Evolutionary conservation across 257 asterid genomes (phyloP), one percentile per base, ranked within the genome.

Genomic region (Primulina tabacum): DNA sequence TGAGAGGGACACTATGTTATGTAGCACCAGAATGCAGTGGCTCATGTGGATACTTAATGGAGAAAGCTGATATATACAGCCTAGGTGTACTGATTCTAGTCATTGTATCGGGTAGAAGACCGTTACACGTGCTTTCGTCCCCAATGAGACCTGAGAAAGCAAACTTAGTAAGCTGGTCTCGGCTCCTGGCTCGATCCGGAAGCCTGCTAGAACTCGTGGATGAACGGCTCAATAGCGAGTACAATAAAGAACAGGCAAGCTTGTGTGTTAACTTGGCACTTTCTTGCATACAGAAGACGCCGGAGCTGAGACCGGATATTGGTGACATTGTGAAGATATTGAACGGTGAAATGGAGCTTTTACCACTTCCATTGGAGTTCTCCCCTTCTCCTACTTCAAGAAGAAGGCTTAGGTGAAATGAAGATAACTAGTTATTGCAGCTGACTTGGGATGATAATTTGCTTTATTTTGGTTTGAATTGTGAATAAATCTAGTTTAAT

Each of bases 61-160:
- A 94, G 75, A 94, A 91, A 60, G 84, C 93, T 2, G 99, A 94
- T 32, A 86, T 94, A 55, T 94, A 94, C 77, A 94, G 99, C 72
- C 72, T 94, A 0, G 99, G 99, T 0, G 99, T 94, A 37, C 30
- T 94, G 78, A 82, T 94, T 60, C 93, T 94, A 7, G 99, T 94
- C 24, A 82, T 86, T 7, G 71, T 91, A 26, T 91, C 99, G 0
- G 99, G 99, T 57, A 84, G 99, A 61, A 78, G 99, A 83, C 99
- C 99, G 4, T 59, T 94, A 69, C 97, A 94, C 65, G 92, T 94
- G 7, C 89, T 94, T 56, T 80, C 92, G 3, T 94, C 99, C 1
- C 99, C 99, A 1, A 91, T 94, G 96, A 87, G 85, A 82, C 90
- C 91, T 0, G 96, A 94, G 85, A 86, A 83, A 68, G 97, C 97